Base-by-base conservation (phyloP, 805 yeast genomes). In the Kodamaea kakaduensis region DNA sequence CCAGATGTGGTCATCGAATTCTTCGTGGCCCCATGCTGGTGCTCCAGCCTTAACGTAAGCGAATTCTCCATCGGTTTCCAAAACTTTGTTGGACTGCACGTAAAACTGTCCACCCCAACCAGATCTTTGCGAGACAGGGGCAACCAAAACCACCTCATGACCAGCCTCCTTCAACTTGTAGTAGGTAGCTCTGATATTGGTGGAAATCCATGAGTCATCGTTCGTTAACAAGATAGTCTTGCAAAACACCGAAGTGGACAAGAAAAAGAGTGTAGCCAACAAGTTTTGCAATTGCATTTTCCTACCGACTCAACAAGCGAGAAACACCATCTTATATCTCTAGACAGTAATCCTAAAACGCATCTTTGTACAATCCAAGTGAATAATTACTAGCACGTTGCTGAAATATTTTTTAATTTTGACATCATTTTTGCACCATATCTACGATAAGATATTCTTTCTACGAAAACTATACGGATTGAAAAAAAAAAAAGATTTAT, bases 71-170 rank as follows among this genome's bases (percentile, higher is more conserved):
- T 71, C 67, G 12, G 60, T 55, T 31, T 59, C 53, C 45, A 73
- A 59, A 18, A 51, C 62, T 28, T 56, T 51, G 22, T 67, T 46
- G 14, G 52, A 40, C 9, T 80, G 73, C 40, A 67, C 47, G 23
- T 61, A 61, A 46, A 72, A 70, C 27, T 71, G 69, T 39, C 81
- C 81, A 36, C 80, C 82, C 43, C 63, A 66, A 8, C 82, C 79
- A 0, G 74, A 66, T 56, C 70, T 61, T 44, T 70, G 73, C 25
- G 64, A 62, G 16, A 65, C 72, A 31, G 80, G 79, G 8, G 78
- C 78, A 23, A 70, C 75, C 45, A 71, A 45, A 32, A 66, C 54
- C 26, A 72, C 78, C 37, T 57, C 61, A 50, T 74, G 70, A 19
- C 76, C 77, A n/a, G 71, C 77, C 8, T 50, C 55, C 31, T 47